A percentile compares a stretch with the other conserved stretches of the same genome.
Conservation (phyloP, 2,329 filamentous ascomycete species). For the Malbranchea zuffiana region DNA sequence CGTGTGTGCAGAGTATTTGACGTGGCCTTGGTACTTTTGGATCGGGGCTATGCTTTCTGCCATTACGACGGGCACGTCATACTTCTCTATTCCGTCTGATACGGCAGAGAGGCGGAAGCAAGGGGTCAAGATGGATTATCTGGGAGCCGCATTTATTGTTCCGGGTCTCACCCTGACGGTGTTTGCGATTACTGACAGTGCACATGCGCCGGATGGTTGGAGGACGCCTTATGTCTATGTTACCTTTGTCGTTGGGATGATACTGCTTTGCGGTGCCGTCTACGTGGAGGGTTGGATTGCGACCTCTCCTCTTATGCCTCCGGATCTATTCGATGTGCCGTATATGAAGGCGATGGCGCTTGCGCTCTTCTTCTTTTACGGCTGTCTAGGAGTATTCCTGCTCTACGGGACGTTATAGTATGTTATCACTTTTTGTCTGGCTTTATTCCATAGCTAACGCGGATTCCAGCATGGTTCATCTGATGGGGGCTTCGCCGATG, state of each 20-base stretch:
- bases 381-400: constrained; percentile 56
- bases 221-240: constrained; percentile 60
- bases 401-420: constrained; percentile 61
- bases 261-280: constrained; percentile 49
- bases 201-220: constrained; percentile 59
- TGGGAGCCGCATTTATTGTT: constrained; percentile 50
- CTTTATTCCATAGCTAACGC: constrained; percentile 5
- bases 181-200: constrained; percentile 63
- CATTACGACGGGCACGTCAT: constrained; percentile 37
- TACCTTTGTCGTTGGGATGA: constrained; percentile 51
- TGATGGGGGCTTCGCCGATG: constrained; percentile 50
- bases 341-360: constrained; percentile 55
- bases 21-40: constrained; percentile 60
- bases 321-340: constrained; percentile 57
- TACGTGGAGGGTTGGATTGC: constrained; percentile 66
- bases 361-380: constrained; percentile 56
- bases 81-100: constrained; percentile 43
- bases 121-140: constrained; percentile 57
- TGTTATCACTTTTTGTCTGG: constrained; percentile 21
- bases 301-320: constrained; percentile 55
- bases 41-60: constrained; percentile 47
- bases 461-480: constrained; percentile 44
- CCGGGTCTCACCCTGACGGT: constrained; percentile 58
- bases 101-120: constrained; percentile 25
- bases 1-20: constrained; percentile 42